Base-by-base conservation (phyloP, 768 basidiomycete genomes). In the Leccinellum luteum region DNA sequence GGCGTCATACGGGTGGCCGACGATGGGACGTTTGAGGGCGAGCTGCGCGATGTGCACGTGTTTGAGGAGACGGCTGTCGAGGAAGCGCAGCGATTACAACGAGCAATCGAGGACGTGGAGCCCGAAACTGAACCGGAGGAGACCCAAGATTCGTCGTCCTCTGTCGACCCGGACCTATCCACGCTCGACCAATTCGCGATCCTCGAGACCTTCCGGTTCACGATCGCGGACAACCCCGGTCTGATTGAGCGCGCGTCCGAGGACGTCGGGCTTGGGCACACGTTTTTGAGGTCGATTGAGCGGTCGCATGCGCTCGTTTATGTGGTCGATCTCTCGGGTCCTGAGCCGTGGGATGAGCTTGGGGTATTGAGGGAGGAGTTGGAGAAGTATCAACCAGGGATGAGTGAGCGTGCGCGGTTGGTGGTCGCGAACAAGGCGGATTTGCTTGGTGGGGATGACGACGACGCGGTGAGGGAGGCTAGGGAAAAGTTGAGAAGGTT, bases 351-450 rank as follows among this genome's bases (percentile, higher is more conserved):
- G 82, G 83, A 87, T 14, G 93, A 94, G 52, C 78, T 98, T 25
- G 66, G 74, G 4, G 79, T 88, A 12, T 76, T 98, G 13, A 77
- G 81, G 21, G 82, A 86, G n/a, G 96, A 98, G 73, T 75, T 98
- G 28, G 91, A 94, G 66, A 84, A 81, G 65, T 89, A 90, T 70
- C 85, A 90, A 67, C 77, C 81, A 2, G 92, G 89, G 14, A 84
- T 98, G 81, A 89, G 88, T 67, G 66, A 72, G 19, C 85, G 89
- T 66, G 89, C 85, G 21, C 79, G 87, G 25, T 79, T 97, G 68
- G 90, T 99, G 41, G 78, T 98, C 17, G 90, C 92, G 27, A 99
- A 98, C 78, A 99, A 99, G 73, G 97, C 94, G 0, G 97, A 99
- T 74, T 69, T 92, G 31, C 80, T 96, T 3, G 89, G 44, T 19